Percentiles rank a stretch among this genome's conserved stretches.
Evolutionary conservation across 139 green algal species (phyloP).

Genomic region (Closterium sp.): DNA sequence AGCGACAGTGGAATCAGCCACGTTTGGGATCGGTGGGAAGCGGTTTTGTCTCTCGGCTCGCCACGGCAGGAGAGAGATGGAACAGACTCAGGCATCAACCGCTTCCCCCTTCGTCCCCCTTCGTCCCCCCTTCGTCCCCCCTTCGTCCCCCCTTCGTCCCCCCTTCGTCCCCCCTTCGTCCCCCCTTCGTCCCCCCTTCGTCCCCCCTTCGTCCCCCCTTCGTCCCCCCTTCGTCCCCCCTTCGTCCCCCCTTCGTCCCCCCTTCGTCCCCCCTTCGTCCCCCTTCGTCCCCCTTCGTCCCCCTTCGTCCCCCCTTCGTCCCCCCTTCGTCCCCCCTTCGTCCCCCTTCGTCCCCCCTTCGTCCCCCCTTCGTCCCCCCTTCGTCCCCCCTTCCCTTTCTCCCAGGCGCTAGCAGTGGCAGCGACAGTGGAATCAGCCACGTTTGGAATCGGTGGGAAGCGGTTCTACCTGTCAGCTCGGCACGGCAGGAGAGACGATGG

Average conservation of each 20-base stretch:
- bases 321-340: background rate
- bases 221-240: background rate
- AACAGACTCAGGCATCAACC: no score
- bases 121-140: no score
- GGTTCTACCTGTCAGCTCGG: conserved; percentile 34
- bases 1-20: conserved; percentile 24
- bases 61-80: background rate
- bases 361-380: background rate
- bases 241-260: background rate
- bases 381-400: background rate
- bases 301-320: no score
- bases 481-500: conserved; percentile 30
- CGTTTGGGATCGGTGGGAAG: conserved; percentile 36
- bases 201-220: background rate
- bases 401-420: conserved; percentile 13
- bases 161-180: no score
- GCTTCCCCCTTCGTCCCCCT: no score
- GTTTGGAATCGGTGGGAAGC: conserved; percentile 37
- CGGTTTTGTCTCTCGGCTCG: conserved; percentile 25
- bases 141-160: no score
- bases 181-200: background rate
- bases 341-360: background rate
- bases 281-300: background rate
- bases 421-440: conserved; percentile 38
- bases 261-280: background rate